Conservation (phyloP, 1,139 yeast genomes). For the Kodamaea fungicola region DNA sequence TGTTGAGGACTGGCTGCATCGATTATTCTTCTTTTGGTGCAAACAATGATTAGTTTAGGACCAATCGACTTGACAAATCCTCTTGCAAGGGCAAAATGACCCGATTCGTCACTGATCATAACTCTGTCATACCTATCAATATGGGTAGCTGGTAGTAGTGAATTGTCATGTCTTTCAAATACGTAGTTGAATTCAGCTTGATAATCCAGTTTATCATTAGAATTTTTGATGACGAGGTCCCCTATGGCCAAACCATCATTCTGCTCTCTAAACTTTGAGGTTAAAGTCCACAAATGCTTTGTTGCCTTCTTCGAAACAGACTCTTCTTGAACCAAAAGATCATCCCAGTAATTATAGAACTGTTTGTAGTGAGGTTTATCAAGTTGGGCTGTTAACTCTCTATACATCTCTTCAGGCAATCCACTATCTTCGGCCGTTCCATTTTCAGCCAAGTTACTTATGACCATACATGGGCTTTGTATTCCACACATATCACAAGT, state of each 20-base stretch:
- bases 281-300: slow-evolving; percentile 67
- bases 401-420: slow-evolving; percentile 42
- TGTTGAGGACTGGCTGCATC: slow-evolving; percentile 34
- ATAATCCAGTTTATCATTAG: slow-evolving; percentile 20
- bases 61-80: slow-evolving; percentile 53
- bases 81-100: slow-evolving; percentile 69
- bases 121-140: slow-evolving; percentile 53
- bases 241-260: slow-evolving; percentile 60
- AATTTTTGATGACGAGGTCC: slow-evolving; percentile 34
- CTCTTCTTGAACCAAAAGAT: slow-evolving; percentile 72
- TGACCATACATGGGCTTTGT: slow-evolving; percentile 63
- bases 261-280: slow-evolving; percentile 59
- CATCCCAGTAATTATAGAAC: slow-evolving; percentile 74
- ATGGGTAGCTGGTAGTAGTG: slow-evolving; percentile 36
- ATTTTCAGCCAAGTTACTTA: slow-evolving; percentile 56
- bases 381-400: slow-evolving; percentile 50
- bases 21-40: slow-evolving; percentile 52
- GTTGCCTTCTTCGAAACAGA: slow-evolving; percentile 49
- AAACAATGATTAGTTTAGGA: slow-evolving; percentile 33
- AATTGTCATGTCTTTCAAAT: slow-evolving; percentile 7
- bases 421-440: slow-evolving; percentile 53
- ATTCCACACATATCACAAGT: slow-evolving; percentile 69
- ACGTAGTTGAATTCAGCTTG: slow-evolving; percentile 35
- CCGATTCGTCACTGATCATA: slow-evolving; percentile 73
- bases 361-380: slow-evolving; percentile 33